Evolutionary conservation across 371 early-diverging fungal species (phyloP), one percentile per base, ranked within the genome.

Genomic region (Lichtheimia ornata): DNA sequence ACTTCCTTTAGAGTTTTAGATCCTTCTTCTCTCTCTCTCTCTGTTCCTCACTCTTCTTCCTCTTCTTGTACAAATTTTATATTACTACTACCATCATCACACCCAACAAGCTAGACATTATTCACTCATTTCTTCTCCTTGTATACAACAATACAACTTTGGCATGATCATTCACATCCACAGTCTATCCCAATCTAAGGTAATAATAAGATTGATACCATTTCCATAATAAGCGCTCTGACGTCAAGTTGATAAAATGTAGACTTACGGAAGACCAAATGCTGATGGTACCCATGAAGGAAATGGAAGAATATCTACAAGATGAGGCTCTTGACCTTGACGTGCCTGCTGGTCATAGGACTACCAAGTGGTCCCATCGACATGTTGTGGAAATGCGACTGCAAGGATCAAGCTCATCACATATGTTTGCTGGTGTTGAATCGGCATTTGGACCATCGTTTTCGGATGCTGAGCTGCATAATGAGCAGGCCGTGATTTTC

Each of bases 111-210:
- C 35, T 35, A 56, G 28, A 22, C 27, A 12, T 20, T 51, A 25
- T 50, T 52, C 20, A 59, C 40, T 68, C 15, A 63, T 41, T 44
- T 59, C 50, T 61, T 54, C 20, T 53, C 30, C 20, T 25, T 61
- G 20, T 42, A 52, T 55, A 25, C 43, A 40, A 24, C 28, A 51
- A 62, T 69, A 30, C 50, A 49, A 50, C n/a, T 53, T 59, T 57
- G 53, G 58, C 40, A 52, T 52, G 25, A 43, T 47, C 35, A 54
- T 27, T 57, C 18, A 35, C 25, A 28, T 52, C 9, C 43, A 27
- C 66, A 66, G 66, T 66, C 40, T 54, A 61, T 53, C 62, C 66
- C 40, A 56, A 57, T 25, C 40, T 47, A 62, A 66, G 59, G 62
- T 62, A 66, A 35, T 35, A 35, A 35, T 35, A 35, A 35, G 35